Base-by-base conservation (phyloP, 2,329 filamentous ascomycete genomes). In the Leptographium procerum region DNA sequence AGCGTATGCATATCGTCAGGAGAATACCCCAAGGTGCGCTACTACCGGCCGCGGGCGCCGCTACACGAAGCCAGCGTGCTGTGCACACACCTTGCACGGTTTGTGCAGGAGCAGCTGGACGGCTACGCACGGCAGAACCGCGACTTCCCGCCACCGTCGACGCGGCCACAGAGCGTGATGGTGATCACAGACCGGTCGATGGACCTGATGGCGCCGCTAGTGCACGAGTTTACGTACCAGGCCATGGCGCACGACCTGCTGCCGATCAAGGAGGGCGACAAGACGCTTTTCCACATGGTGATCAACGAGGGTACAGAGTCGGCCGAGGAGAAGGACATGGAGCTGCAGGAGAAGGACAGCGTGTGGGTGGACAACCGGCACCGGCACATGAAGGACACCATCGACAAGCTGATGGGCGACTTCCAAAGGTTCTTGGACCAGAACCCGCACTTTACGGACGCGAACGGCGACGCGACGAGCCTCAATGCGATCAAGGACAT, bases 181-280 rank as follows among this genome's bases (percentile, higher is more conserved):
- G 77, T 96, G 66, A 87, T 99, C 61, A 89, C 91, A 1, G 94
- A 97, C 70, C 83, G 94, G 61, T 89, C 91, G 9, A 94, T 99
- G 87, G 94, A 99, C 70, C 73, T 96, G 4, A 84, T 87, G 73
- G 86, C 92, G 0, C 94, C 94, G 1, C 74, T 97, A 13, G 69
- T 97, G 4, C 94, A 99, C 72, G 94, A 99, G 67, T 96, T 99
- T 69, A 96, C 94, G 14, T 99, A 97, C 70, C 94, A 99, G 72
- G 91, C 94, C 55, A 97, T 99, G 92, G 92, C 90, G 4, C 89
- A 96, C 70, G 94, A 99, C 69, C 76, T 99, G 10, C 75, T 99
- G 33, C 87, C 88, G 0, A 90, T 99, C 67, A 85, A 88, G 66
- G 94, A 97, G 57, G 86, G 83, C 28, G 91, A 96, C 63, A 96